These are phyloP conservation scores for Acidomyces sp. DNA, from an alignment of 495 filamentous ascomycete species.

Conservation along the genomic window DNA sequence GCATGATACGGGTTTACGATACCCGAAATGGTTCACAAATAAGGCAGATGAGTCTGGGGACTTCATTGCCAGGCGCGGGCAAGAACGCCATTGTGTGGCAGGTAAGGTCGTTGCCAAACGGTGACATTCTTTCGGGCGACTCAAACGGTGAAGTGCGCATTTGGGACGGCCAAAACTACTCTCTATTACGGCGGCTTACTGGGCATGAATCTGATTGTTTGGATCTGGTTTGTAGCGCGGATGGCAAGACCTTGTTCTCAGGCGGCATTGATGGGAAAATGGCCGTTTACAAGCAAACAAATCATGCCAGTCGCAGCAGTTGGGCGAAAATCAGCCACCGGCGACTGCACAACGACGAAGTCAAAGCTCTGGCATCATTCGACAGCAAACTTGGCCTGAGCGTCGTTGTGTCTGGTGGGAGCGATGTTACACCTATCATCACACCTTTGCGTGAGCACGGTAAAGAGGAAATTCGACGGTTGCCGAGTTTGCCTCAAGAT, in stretches of 20 bases:
- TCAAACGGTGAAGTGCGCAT: constrained; percentile 85
- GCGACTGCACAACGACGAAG: constrained; percentile 79
- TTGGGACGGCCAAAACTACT: constrained; percentile 85
- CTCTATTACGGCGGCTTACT: constrained; percentile 69
- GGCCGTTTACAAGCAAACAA: constrained; percentile 55
- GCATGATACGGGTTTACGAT: constrained; percentile 81
- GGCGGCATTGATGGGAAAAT: constrained; percentile 85
- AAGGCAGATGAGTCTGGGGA: constrained; percentile 71
- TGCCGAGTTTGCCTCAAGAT: constrained; percentile 69
- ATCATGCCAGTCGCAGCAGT: constrained; percentile 44
- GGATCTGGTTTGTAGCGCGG: constrained; percentile 61
- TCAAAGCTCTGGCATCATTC: constrained; percentile 86
- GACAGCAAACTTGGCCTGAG: constrained; percentile 53
- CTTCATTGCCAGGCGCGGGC: constrained; percentile 56
- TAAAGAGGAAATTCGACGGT: constrained; percentile 62
- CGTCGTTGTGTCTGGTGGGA: constrained; percentile 81
- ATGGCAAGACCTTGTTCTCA: constrained; percentile 76
- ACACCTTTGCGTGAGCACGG: constrained; percentile 68
- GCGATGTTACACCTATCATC: constrained; percentile 70
- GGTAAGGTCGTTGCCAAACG: constrained; percentile 71
- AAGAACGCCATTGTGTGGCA: constrained; percentile 88
- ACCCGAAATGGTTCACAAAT: constrained; percentile 60
- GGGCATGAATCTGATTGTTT: constrained; percentile 83
- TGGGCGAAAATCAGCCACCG: constrained; percentile 79
- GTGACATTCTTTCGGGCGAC: constrained; percentile 86